A percentile compares a stretch with the other conserved stretches of the same genome.
Conservation (phyloP, 352 stramenopile species). For the Globisporangium viniferum region DNA sequence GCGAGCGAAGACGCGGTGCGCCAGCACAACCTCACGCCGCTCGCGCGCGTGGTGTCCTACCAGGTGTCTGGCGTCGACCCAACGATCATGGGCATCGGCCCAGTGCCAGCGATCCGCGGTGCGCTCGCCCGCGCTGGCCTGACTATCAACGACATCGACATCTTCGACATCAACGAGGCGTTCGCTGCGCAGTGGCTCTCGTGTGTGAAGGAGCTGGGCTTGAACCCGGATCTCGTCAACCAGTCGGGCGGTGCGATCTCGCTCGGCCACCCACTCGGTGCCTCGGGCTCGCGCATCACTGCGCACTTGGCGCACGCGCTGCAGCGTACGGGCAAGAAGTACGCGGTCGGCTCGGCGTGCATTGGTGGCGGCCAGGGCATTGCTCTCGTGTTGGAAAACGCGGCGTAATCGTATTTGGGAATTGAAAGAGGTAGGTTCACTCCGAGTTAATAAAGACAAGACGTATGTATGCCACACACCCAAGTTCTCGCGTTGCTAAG, state of each 20-base stretch:
- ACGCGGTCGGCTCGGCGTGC: constrained; percentile 95
- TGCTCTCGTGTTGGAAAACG: constrained; percentile 95
- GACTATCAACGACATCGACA: constrained; percentile 92
- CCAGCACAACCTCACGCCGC: constrained; percentile 90
- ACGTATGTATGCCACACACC: neutral
- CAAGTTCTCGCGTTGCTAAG: neutral
- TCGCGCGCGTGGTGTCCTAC: constrained; percentile 93
- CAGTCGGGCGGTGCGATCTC: constrained; percentile 95
- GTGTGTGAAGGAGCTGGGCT: constrained; percentile 95
- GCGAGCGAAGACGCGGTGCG: constrained; percentile 92
- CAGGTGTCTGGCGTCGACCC: constrained; percentile 93
- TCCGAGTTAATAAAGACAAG: neutral
- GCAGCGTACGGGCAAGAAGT: constrained; percentile 85
- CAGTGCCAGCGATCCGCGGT: constrained; percentile 92
- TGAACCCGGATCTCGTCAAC: constrained; percentile 94
- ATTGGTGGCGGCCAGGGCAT: constrained; percentile 99
- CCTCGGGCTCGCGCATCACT: constrained; percentile 91
- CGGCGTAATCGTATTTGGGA: constrained; percentile 32
- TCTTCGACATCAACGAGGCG: constrained; percentile 99
- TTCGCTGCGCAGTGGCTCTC: constrained; percentile 97
- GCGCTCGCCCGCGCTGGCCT: constrained; percentile 90
- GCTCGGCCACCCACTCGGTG: constrained; percentile 96
- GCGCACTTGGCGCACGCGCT: constrained; percentile 90
- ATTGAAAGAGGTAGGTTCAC: constrained; percentile 1
- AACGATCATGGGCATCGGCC: constrained; percentile 97